A percentile compares a stretch with the other conserved stretches of the same genome.
phyloP scores from a whole-genome alignment of 192 early-diverging fungal species.

The Gaertneriomyces sp. region DNA sequence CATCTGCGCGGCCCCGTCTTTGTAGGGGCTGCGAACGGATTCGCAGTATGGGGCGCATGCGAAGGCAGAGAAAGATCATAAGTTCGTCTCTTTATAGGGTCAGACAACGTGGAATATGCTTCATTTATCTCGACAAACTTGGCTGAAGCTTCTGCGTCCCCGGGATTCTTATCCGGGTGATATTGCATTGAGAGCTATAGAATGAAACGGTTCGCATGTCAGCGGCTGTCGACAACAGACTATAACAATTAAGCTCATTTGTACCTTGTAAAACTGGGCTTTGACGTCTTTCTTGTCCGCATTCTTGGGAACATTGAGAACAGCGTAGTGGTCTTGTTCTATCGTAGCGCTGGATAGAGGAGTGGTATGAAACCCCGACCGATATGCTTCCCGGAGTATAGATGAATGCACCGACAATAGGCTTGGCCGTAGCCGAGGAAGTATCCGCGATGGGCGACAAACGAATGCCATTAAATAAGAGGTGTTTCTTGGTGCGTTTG shows the following conservation, averaged over 20 bases:
- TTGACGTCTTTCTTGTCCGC: slow-evolving; percentile 57
- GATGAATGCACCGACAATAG: no score
- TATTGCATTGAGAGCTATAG: slow-evolving; percentile 33
- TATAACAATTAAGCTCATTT: slow-evolving; percentile 54
- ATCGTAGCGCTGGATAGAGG: no score
- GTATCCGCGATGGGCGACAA: no score
- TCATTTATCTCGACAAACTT: slow-evolving; percentile 80
- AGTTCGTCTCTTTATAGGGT: slow-evolving; percentile 66
- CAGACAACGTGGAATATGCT: slow-evolving; percentile 75
- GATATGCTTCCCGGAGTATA: no score
- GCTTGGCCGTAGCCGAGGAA: no score
- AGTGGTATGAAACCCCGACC: no score
- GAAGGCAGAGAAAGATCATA: slow-evolving; percentile 64
- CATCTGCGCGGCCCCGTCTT: slow-evolving; percentile 3
- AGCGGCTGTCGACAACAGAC: not conserved
- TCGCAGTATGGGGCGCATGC: not conserved
- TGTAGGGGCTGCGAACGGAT: not conserved
- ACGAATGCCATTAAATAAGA: no score
- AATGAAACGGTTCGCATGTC: not conserved
- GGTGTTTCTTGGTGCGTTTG: no score
- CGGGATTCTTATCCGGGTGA: slow-evolving; percentile 79
- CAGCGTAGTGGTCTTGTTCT: slow-evolving; percentile 27
- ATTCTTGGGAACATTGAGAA: slow-evolving; percentile 19
- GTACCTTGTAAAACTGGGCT: slow-evolving; percentile 66
- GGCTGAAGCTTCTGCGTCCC: slow-evolving; percentile 60